Conservation (phyloP, 2,329 filamentous ascomycete species). For the Fusarium ambrosium region DNA sequence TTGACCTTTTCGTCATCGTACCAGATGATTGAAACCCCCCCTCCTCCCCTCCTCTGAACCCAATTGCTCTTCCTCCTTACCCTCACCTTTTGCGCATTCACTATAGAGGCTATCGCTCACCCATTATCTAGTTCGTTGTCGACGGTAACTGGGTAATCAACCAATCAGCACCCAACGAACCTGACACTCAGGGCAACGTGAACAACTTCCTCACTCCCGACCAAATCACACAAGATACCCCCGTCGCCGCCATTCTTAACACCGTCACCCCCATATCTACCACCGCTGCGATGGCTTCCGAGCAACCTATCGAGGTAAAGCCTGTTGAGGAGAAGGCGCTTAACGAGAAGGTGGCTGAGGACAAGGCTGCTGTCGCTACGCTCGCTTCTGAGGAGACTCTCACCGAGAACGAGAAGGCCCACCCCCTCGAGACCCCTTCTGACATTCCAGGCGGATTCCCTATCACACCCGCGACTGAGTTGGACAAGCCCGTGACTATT, state of each 20-base stretch:
- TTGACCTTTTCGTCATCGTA: constrained; percentile 38
- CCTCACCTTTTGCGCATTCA: constrained; percentile 22
- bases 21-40: constrained; percentile 35
- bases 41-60: constrained; percentile 29
- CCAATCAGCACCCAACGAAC: constrained; percentile 82
- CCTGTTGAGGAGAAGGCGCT: constrained; percentile 30
- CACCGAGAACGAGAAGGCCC: constrained; percentile 23
- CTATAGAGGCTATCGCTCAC: constrained; percentile 41
- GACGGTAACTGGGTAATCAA: constrained; percentile 93
- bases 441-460: constrained; percentile 67
- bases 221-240: constrained; percentile 68
- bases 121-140: constrained; percentile 82
- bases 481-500: constrained; percentile 68
- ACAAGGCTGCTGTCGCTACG: constrained; percentile 13
- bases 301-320: constrained; percentile 67
- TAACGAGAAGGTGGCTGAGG: constrained; percentile 38
- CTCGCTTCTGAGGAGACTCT: constrained; percentile 32
- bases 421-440: constrained; percentile 54
- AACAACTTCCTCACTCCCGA: constrained; percentile 92
- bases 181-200: constrained; percentile 84
- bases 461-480: constrained; percentile 72
- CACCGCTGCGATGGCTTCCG: constrained; percentile 74
- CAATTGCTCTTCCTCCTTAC: constrained; percentile 39
- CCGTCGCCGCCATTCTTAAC: constrained; percentile 70
- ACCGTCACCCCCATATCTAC: constrained; percentile 78